Percentiles rank a stretch among this genome's conserved stretches.
Evolutionary conservation across 495 filamentous ascomycete species (phyloP).

Genomic region (Melanomma pulvis-pyrius): DNA sequence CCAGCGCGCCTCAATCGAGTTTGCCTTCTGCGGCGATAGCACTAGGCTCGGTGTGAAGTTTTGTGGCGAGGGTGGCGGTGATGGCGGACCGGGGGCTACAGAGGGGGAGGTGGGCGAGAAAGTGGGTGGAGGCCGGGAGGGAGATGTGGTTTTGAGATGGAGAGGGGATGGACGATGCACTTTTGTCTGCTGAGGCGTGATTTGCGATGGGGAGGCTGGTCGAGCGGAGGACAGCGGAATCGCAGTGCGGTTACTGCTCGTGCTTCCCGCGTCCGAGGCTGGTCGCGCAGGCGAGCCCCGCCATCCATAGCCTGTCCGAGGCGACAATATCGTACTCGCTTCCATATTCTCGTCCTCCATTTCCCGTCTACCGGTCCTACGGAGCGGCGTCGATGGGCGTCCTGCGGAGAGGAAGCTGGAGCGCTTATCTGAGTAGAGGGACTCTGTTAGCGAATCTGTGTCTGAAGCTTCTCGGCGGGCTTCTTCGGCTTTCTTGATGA

Average conservation of each 20-base stretch:
- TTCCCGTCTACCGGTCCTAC: conserved; percentile 8
- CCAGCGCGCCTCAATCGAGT: conserved; percentile 68
- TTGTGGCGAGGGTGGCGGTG: conserved; percentile 46
- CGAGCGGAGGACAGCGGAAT: conserved; percentile 15
- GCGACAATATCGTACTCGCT: conserved; percentile 13
- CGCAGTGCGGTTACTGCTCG: conserved; percentile 32
- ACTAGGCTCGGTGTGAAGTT: conserved; percentile 48
- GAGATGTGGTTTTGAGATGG: conserved; percentile 30
- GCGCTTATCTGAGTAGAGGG: conserved; percentile 18
- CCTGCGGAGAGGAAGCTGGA: conserved; percentile 11
- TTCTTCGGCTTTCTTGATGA: conserved; percentile 26
- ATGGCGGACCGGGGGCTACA: conserved; percentile 38
- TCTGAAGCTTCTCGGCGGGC: conserved; percentile 13
- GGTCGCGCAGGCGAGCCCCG: conserved; percentile 27
- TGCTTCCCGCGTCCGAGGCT: conserved; percentile 36
- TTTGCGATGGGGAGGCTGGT: conserved; percentile 5
- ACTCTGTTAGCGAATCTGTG: conserved; percentile 25
- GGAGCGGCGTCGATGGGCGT: conserved; percentile 23
- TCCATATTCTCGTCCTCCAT: conserved; percentile 16
- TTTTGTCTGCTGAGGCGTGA: conserved; percentile 1
- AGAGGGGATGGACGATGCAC: conserved; percentile 28
- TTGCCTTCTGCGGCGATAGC: conserved; percentile 58
- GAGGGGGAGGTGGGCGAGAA: conserved; percentile 22
- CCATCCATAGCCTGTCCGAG: conserved; percentile 6
- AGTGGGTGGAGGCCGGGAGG: not conserved